phyloP scores from a whole-genome alignment of 148 eudicot species.

The Vaccinium myrtillus region DNA sequence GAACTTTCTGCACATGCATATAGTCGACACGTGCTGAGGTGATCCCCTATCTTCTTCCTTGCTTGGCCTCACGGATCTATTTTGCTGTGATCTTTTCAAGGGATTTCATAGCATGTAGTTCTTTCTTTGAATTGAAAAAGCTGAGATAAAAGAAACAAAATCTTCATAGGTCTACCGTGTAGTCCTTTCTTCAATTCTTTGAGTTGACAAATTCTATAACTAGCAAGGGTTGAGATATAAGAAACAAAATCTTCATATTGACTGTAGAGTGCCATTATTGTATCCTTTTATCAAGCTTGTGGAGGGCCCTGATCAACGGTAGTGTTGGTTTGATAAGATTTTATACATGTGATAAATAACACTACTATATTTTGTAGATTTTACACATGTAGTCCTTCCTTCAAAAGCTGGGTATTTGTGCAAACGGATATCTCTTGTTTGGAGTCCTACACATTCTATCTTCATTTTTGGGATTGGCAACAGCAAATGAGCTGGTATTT shows the following conservation, averaged over 20 bases:
- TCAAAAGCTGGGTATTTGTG: neutral
- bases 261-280: neutral
- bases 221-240: neutral
- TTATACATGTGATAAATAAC: too few relatives aligned
- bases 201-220: neutral
- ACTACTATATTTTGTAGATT: too few relatives aligned
- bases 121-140: neutral
- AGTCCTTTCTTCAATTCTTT: neutral
- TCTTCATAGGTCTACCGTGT: neutral
- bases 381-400: neutral
- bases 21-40: neutral
- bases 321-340: conserved; percentile 1
- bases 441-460: neutral
- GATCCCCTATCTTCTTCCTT: neutral
- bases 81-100: neutral
- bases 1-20: conserved; percentile 4
- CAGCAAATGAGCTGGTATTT: neutral
- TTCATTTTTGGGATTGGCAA: neutral
- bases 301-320: neutral
- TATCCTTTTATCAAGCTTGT: neutral
- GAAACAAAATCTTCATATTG: neutral
- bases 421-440: neutral
- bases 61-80: neutral
- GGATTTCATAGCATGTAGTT: neutral
- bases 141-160: neutral